Evolutionary conservation across 192 early-diverging fungal species (phyloP).

Genomic region (Backusella mclennaniae): DNA sequence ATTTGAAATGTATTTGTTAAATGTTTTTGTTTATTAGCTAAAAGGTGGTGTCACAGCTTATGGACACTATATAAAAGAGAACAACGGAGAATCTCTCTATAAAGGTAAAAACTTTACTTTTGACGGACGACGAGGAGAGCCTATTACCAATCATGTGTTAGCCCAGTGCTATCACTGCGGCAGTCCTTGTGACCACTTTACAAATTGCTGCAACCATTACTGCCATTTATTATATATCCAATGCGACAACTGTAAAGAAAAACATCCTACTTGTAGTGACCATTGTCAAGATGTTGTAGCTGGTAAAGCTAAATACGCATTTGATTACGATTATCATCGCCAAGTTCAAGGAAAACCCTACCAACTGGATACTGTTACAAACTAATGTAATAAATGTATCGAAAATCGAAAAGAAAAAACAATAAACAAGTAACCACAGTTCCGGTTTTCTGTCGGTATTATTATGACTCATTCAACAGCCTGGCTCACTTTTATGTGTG

Average conservation of each 20-base stretch:
- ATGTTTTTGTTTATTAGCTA: slow-evolving; percentile 29
- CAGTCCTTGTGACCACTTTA: slow-evolving; percentile 57
- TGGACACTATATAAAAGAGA: slow-evolving; percentile 45
- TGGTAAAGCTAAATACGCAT: slow-evolving; percentile 17
- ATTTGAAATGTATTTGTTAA: neutral
- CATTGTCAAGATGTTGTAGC: slow-evolving; percentile 40
- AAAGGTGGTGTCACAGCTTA: slow-evolving; percentile 75
- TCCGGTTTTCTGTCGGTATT: neutral
- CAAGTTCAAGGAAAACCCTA: slow-evolving; percentile 19
- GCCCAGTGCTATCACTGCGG: slow-evolving; percentile 70
- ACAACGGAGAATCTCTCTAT: slow-evolving; percentile 48
- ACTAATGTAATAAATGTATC: neutral
- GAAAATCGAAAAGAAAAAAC: neutral
- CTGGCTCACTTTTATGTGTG: neutral
- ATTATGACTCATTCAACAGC: neutral
- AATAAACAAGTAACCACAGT: neutral
- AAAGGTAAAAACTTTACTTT: slow-evolving; percentile 81
- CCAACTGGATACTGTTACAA: neutral
- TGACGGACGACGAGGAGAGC: slow-evolving; percentile 72
- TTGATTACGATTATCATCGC: slow-evolving; percentile 28
- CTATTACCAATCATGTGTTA: slow-evolving; percentile 59
- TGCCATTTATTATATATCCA: slow-evolving; percentile 75
- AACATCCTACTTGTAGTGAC: slow-evolving; percentile 42
- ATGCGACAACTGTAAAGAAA: slow-evolving; percentile 52
- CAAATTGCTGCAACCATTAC: slow-evolving; percentile 64